A percentile compares a stretch with the other conserved stretches of the same genome.
Evolutionary conservation across 2,329 filamentous ascomycete genomes (phyloP).

Genomic region (Monilinia laxa): DNA sequence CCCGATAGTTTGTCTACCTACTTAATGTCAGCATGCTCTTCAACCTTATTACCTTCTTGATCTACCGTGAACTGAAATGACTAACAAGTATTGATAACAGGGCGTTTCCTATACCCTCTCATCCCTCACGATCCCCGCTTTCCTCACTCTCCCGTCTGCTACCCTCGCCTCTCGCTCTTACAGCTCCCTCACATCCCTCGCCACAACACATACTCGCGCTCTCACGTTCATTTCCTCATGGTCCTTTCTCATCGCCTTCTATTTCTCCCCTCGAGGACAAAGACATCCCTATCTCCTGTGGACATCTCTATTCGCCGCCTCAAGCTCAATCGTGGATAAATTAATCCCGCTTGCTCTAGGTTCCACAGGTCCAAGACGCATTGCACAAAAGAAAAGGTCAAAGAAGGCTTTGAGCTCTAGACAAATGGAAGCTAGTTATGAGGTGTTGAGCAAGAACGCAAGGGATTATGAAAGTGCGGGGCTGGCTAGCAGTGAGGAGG

Average conservation of each 20-base stretch:
- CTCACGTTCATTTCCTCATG: constrained; percentile 68
- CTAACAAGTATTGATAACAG: constrained; percentile 47
- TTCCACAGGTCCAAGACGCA: constrained; percentile 8
- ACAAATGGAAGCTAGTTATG: constrained; percentile 68
- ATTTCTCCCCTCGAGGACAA: constrained; percentile 68
- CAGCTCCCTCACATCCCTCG: constrained; percentile 61
- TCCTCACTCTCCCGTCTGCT: constrained; percentile 78
- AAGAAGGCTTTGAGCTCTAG: constrained; percentile 19
- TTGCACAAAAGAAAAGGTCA: constrained; percentile 34
- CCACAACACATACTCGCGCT: constrained; percentile 63
- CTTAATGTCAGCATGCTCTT: not conserved
- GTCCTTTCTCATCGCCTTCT: constrained; percentile 75
- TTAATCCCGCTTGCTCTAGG: constrained; percentile 28
- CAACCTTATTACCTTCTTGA: not conserved
- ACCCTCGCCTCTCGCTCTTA: constrained; percentile 69
- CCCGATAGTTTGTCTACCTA: not conserved
- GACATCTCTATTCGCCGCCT: constrained; percentile 67
- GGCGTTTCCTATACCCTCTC: constrained; percentile 86
- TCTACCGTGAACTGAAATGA: not conserved
- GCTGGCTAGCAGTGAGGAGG: constrained; percentile 49
- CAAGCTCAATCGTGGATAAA: constrained; percentile 47
- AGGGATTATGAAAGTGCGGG: constrained; percentile 52
- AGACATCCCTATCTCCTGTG: constrained; percentile 91
- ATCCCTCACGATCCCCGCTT: constrained; percentile 72
- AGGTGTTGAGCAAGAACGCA: constrained; percentile 53